Evolutionary conservation across 148 eudicot genomes (phyloP).

Genomic region (Fallopia convolvulus): DNA sequence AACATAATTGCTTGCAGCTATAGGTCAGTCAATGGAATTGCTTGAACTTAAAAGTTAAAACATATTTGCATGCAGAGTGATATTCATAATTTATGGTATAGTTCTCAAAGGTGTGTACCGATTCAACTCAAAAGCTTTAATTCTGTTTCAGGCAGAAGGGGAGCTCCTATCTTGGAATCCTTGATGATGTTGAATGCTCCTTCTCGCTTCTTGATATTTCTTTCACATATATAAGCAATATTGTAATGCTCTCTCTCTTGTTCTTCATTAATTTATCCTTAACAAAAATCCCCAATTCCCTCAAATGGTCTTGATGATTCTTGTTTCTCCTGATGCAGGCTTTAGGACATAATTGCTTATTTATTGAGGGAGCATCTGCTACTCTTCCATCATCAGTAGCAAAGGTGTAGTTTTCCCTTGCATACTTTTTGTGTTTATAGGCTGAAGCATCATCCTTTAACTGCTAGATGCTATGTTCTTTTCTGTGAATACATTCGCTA

Average conservation of each 20-base stretch:
- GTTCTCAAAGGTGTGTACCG: neutral
- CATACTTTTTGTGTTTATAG: neutral
- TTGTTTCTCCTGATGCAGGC: constrained; percentile 29
- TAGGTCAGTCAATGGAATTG: constrained; percentile 41
- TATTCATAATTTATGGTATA: neutral
- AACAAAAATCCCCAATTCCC: neutral
- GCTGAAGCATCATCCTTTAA: neutral
- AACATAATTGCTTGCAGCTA: constrained; percentile 79
- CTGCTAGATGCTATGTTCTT: neutral
- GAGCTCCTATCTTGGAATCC: constrained; percentile 61
- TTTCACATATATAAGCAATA: constrained; percentile 77
- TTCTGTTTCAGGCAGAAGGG: constrained; percentile 72
- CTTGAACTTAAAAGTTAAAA: neutral
- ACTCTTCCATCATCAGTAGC: constrained; percentile 76
- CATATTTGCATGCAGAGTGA: neutral
- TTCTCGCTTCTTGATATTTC: constrained; percentile 62
- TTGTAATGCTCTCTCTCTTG: constrained; percentile 34
- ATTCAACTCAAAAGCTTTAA: neutral
- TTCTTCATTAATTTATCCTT: constrained; percentile 4
- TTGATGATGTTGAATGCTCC: constrained; percentile 56
- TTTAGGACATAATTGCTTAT: constrained; percentile 38
- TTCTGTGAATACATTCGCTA: neutral
- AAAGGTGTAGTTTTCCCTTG: constrained; percentile 38
- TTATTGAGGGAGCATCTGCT: constrained; percentile 86
- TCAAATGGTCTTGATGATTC: neutral